These are phyloP conservation scores for Trypanosoma lewisi DNA, from an alignment of 208 protist genomes.

Conservation along the genomic window DNA sequence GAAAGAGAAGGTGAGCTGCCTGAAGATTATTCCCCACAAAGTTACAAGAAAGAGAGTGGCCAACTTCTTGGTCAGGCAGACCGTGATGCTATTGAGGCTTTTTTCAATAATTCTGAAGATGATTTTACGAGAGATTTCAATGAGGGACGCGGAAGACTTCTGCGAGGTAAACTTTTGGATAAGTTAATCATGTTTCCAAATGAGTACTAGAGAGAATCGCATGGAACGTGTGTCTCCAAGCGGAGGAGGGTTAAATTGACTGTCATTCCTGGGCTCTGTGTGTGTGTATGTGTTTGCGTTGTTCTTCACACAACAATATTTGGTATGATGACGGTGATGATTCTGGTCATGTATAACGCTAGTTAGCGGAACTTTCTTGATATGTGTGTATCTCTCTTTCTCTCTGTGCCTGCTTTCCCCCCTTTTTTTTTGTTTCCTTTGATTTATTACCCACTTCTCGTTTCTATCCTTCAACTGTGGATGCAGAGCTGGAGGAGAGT, in stretches of 20 bases:
- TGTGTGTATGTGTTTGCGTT: not conserved
- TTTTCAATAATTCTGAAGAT: conserved; percentile 77
- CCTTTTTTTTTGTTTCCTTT: not conserved
- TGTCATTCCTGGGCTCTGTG: not conserved
- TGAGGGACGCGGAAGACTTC: conserved; percentile 49
- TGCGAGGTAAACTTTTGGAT: conserved; percentile 34
- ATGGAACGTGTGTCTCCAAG: too few species aligned
- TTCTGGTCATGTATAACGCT: too few species aligned
- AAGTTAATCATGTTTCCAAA: not conserved
- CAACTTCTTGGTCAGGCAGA: conserved; percentile 62
- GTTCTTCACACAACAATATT: too few species aligned
- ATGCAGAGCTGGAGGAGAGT: not conserved
- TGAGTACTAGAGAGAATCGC: not conserved
- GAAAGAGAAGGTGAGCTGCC: not conserved
- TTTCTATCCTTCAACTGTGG: not conserved
- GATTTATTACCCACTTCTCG: not conserved
- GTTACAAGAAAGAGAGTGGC: not conserved
- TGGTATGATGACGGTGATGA: too few species aligned
- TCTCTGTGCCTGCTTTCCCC: not conserved
- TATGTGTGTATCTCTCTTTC: not conserved
- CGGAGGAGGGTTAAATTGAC: not conserved
- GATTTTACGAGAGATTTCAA: conserved; percentile 80
- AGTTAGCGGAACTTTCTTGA: too few species aligned
- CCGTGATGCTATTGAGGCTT: conserved; percentile 84
- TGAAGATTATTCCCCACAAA: not conserved